Percentiles rank a stretch among this genome's conserved stretches.
These are phyloP conservation scores for Botryobasidium botryosum DNA, from an alignment of 768 basidiomycete species.

Conservation along the genomic window DNA sequence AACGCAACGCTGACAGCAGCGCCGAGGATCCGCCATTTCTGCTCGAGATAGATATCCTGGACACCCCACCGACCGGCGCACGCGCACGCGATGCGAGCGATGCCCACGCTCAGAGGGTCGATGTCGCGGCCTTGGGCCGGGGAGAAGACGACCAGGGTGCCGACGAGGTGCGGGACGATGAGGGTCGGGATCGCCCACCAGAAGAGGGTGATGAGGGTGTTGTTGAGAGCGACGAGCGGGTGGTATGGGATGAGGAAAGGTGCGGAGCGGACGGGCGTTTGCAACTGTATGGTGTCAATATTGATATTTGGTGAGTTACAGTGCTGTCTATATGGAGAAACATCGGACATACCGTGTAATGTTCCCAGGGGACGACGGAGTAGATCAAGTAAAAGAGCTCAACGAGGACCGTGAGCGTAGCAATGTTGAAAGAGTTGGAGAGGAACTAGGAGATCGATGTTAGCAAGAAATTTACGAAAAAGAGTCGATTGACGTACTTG, in stretches of 20 bases:
- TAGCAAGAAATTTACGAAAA: conserved; percentile 2
- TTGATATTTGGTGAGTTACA: no score
- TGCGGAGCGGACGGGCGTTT: conserved; percentile 23
- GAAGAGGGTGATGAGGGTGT: conserved; percentile 32
- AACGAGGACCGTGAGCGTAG: conserved; percentile 33
- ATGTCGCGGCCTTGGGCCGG: conserved; percentile 17
- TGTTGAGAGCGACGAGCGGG: conserved; percentile 29
- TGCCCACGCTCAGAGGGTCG: conserved; percentile 48
- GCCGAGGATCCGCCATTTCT: conserved; percentile 36
- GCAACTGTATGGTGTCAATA: no score
- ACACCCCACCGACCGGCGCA: conserved; percentile 12
- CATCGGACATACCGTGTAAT: conserved; percentile 9
- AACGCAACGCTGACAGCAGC: conserved; percentile 43
- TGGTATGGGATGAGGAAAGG: conserved; percentile 32
- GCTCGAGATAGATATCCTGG: conserved; percentile 33
- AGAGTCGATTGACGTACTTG: no score
- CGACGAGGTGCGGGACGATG: conserved; percentile 38
- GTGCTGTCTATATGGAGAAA: no score
- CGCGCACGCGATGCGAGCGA: conserved; percentile 36
- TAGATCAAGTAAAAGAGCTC: conserved; percentile 40
- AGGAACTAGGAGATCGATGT: conserved; percentile 27
- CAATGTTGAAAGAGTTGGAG: conserved; percentile 49
- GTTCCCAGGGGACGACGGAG: conserved; percentile 35
- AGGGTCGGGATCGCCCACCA: conserved; percentile 46
- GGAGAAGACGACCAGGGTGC: conserved; percentile 42